phyloP scores from a whole-genome alignment of 2,329 filamentous ascomycete genomes.

The Sordariomycetes sp. region DNA sequence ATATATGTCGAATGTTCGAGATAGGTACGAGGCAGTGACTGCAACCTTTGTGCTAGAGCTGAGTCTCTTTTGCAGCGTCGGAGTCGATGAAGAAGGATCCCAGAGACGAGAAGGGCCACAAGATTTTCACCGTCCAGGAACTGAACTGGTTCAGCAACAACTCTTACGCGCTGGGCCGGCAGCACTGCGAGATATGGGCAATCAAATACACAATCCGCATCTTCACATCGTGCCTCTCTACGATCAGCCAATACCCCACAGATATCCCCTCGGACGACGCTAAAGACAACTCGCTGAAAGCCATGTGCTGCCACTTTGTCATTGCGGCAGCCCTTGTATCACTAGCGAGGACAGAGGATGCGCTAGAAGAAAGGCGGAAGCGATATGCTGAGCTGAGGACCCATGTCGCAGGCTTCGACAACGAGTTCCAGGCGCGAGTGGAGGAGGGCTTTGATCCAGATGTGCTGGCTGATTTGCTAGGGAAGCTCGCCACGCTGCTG shows the following conservation, averaged over 20 bases:
- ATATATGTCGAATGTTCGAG: slow-evolving; percentile 40
- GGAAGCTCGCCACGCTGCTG: slow-evolving; percentile 53
- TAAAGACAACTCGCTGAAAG: slow-evolving; percentile 41
- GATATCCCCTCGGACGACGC: slow-evolving; percentile 25
- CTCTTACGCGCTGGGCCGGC: slow-evolving; percentile 64
- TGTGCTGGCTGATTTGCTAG: slow-evolving; percentile 30
- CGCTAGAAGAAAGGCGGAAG: slow-evolving; percentile 36
- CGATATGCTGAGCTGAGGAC: slow-evolving; percentile 48
- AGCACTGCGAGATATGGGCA: slow-evolving; percentile 40
- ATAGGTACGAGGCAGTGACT: slow-evolving; percentile 18
- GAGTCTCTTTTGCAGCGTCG: not conserved
- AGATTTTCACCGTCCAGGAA: slow-evolving; percentile 47
- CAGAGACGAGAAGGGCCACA: slow-evolving; percentile 24
- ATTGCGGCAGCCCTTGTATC: slow-evolving; percentile 35
- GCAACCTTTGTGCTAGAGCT: not conserved
- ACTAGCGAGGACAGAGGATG: slow-evolving; percentile 36
- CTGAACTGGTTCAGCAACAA: slow-evolving; percentile 78
- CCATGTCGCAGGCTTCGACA: slow-evolving; percentile 47
- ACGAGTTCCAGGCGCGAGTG: slow-evolving; percentile 4
- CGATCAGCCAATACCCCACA: slow-evolving; percentile 36
- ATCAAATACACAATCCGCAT: slow-evolving; percentile 42
- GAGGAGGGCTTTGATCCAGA: not conserved
- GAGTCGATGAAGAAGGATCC: slow-evolving; percentile 20
- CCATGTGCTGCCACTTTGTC: slow-evolving; percentile 61
- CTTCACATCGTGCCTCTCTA: slow-evolving; percentile 34